A percentile compares a stretch with the other conserved stretches of the same genome.
Conservation (phyloP, 768 basidiomycete species). For the Pholiota microspora region DNA sequence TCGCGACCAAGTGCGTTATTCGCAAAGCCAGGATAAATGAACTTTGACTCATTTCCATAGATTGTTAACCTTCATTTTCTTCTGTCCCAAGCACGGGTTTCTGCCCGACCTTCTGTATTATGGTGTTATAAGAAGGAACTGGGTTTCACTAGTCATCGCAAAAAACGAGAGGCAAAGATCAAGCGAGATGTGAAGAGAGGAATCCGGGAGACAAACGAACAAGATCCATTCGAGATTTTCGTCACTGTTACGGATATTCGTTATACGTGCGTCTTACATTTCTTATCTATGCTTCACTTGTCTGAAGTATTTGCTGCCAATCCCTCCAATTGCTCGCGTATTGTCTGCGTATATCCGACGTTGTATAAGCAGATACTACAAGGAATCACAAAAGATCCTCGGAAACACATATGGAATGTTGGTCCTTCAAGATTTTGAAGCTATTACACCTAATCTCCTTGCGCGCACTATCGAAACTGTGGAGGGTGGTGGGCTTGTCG, state of each 20-base stretch:
- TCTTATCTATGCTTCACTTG: background rate
- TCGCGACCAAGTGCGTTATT: constrained; percentile 74
- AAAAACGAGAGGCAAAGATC: constrained; percentile 95
- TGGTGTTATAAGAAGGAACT: constrained; percentile 99
- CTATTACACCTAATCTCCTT: constrained; percentile 94
- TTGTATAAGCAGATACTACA: constrained; percentile 70
- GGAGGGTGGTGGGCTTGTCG: constrained; percentile 89
- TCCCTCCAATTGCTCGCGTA: too few relatives aligned
- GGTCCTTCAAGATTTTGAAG: constrained; percentile 96
- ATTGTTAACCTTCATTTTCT: constrained; percentile 96
- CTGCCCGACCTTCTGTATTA: constrained; percentile 85
- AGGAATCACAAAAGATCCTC: constrained; percentile 94
- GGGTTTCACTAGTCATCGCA: constrained; percentile 95
- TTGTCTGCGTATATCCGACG: too few relatives aligned
- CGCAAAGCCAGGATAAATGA: too few relatives aligned
- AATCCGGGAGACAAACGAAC: constrained; percentile 90
- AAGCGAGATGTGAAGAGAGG: constrained; percentile 96
- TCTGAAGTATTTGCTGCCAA: background rate
- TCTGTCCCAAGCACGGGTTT: constrained; percentile 86
- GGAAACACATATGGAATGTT: constrained; percentile 99
- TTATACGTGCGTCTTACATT: constrained; percentile 71
- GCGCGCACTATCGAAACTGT: constrained; percentile 98
- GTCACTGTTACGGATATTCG: constrained; percentile 98
- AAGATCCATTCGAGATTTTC: constrained; percentile 97
- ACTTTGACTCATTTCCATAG: constrained; percentile 33